phyloP scores from a whole-genome alignment of 805 yeast genomes.

The Trichomonascus vanleenenianus region DNA sequence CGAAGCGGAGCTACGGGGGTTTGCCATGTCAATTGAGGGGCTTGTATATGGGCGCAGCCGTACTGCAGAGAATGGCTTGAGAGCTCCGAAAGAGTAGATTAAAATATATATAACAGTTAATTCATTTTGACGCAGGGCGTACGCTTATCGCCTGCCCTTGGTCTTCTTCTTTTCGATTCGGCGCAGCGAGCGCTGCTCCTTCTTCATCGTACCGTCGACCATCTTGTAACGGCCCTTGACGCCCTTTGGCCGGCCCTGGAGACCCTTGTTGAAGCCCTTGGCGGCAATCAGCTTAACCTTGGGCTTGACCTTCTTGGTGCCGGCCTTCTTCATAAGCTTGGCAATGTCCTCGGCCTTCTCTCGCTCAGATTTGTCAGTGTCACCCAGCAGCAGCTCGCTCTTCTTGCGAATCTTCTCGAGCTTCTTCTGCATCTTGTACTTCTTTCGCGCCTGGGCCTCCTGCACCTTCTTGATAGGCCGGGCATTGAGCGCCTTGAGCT shows the following conservation, averaged over 20 bases:
- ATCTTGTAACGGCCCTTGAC: conserved; percentile 95
- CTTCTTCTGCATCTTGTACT: conserved; percentile 81
- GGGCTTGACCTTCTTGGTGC: conserved; percentile 65
- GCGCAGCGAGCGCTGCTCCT: conserved; percentile 88
- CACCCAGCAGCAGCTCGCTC: conserved; percentile 85
- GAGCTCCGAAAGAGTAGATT: too few relatives aligned
- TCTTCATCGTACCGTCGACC: conserved; percentile 98
- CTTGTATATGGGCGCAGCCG: too few relatives aligned
- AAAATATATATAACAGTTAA: too few relatives aligned
- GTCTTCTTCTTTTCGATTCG: conserved; percentile 78
- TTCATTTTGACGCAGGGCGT: too few relatives aligned
- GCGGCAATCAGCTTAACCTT: conserved; percentile 88
- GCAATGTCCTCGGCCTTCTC: conserved; percentile 94
- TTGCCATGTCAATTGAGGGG: too few relatives aligned
- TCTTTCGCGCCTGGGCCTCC: conserved; percentile 95
- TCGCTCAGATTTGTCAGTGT: conserved; percentile 75
- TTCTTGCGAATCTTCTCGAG: conserved; percentile 87
- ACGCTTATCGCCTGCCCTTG: neutral
- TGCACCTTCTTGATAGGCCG: conserved; percentile 98
- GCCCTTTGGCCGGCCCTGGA: conserved; percentile 94
- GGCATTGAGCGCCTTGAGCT: conserved; percentile 77
- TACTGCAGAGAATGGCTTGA: too few relatives aligned
- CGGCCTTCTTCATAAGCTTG: conserved; percentile 71
- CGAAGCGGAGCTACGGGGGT: too few relatives aligned
- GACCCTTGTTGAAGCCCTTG: conserved; percentile 71